A percentile compares a stretch with the other conserved stretches of the same genome.
phyloP scores from a whole-genome alignment of 2,329 filamentous ascomycete species.

The Magnaporthiopsis rhizophila region DNA sequence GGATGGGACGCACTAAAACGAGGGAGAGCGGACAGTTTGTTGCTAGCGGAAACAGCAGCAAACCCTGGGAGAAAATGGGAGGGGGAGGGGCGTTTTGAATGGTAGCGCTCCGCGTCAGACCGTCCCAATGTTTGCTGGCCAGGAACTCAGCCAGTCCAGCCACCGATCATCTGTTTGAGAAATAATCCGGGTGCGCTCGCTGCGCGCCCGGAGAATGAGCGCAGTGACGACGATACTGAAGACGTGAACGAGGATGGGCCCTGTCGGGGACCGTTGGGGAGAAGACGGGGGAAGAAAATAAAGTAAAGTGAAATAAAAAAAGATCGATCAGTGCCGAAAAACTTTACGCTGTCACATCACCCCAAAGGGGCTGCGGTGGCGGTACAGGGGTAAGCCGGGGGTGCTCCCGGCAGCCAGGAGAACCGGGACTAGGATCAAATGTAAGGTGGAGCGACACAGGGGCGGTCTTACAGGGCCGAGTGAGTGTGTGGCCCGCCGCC shows the following conservation, averaged over 20 bases:
- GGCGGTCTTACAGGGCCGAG: neutral
- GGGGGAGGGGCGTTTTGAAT: neutral
- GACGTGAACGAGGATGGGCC: neutral
- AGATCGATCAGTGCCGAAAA: neutral
- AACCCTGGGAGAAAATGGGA: neutral
- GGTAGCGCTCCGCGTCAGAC: neutral
- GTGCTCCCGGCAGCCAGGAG: neutral
- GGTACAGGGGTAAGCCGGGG: neutral
- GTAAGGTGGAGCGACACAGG: neutral
- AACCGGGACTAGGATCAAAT: neutral
- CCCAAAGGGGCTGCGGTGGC: neutral
- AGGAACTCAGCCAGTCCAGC: neutral
- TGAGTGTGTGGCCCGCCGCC: neutral
- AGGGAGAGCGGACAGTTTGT: neutral
- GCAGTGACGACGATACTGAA: neutral
- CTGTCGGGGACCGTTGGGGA: neutral
- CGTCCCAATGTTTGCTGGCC: neutral
- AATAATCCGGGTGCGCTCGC: no score
- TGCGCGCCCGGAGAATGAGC: neutral
- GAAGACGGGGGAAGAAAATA: neutral
- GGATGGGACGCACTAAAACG: neutral
- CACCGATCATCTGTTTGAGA: neutral
- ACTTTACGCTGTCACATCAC: neutral
- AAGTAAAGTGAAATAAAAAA: neutral
- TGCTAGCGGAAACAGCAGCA: neutral